Evolutionary conservation across 2,329 filamentous ascomycete genomes (phyloP).

Genomic region (Furcasterigmium sp.): DNA sequence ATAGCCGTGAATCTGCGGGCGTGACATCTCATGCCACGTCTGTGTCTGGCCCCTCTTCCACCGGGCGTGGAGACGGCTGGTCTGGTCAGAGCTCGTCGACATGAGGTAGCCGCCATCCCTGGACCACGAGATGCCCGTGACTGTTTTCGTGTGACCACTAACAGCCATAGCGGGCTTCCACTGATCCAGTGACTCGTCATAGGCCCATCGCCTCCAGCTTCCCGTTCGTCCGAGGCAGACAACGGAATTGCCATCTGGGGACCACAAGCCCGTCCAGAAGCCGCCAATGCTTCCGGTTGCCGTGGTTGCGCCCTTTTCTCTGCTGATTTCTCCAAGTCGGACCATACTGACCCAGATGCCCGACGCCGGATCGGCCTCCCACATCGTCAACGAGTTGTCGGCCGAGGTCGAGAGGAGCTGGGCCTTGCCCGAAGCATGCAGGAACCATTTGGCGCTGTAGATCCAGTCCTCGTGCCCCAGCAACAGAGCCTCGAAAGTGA

Average conservation of each 20-base stretch:
- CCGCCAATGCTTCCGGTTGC: slow-evolving; percentile 94
- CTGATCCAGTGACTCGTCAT: slow-evolving; percentile 51
- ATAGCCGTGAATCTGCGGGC: slow-evolving; percentile 96
- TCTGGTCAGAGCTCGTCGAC: slow-evolving; percentile 88
- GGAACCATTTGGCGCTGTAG: slow-evolving; percentile 77
- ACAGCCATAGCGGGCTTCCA: slow-evolving; percentile 77
- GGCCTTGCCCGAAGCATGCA: slow-evolving; percentile 42
- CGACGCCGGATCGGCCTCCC: slow-evolving; percentile 77
- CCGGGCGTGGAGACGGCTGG: slow-evolving; percentile 76
- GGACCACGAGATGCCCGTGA: slow-evolving; percentile 81
- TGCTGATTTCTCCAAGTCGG: slow-evolving; percentile 86
- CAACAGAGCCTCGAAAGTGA: slow-evolving; percentile 90
- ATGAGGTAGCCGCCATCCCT: slow-evolving; percentile 77
- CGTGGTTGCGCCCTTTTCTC: slow-evolving; percentile 91
- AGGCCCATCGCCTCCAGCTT: slow-evolving; percentile 85
- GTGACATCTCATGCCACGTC: slow-evolving; percentile 93
- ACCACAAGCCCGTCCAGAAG: slow-evolving; percentile 95
- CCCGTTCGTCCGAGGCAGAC: slow-evolving; percentile 85
- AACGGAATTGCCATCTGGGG: slow-evolving; percentile 67
- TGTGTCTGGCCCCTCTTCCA: slow-evolving; percentile 53
- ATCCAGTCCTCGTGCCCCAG: slow-evolving; percentile 99
- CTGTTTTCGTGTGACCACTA: slow-evolving; percentile 76
- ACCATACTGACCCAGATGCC: slow-evolving; percentile 88
- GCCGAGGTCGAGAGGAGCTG: slow-evolving; percentile 86
- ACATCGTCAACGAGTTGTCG: slow-evolving; percentile 90